Base-by-base conservation (phyloP, 2,329 filamentous ascomycete species). In the Emergomyces orientalis region DNA sequence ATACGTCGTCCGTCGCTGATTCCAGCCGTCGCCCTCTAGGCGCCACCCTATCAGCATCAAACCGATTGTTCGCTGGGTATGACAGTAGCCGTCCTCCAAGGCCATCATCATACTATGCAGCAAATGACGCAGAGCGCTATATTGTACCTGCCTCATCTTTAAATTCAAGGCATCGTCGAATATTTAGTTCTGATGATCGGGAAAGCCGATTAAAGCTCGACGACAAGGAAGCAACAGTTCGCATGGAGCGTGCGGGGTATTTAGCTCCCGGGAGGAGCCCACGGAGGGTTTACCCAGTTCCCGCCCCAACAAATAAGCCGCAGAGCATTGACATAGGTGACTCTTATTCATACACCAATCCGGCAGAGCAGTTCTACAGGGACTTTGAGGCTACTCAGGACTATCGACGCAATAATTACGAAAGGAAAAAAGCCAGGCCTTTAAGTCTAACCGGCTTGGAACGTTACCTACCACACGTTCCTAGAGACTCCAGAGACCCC, bases 281-380 rank as follows among this genome's bases (percentile, higher is more conserved):
- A 19, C 54, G 49, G 61, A 62, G 43, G 19, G 64, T 57, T 22
- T 67, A 68, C 30, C 62, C 57, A 22, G 56, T 65, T 17, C 62
- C 63, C 39, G 13, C 39, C 41, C 45, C 32, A 22, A 63, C 59
- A 67, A 71, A 41, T 63, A 64, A 64, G 41, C 59, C 58, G 5
- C 72, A 75, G 30, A 74, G 77, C 56, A 74, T 78, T 64, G 76
- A 77, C 59, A 69, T 75, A 22, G 73, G 75, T 55, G 73, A 77
- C 67, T 74, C 75, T 7, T 80, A 78, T 65, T 79, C 78, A 14
- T 80, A 80, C 64, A 81, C 79, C 17, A 78, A 75, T 7, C 73
- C 78, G 2, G 74, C 74, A 45, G 78, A 80, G 61, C 77, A 79
- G 61, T 79, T 79, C 64, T 74, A 79, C 34, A 73, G 76, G 51